Conservation (phyloP, 805 yeast genomes). For the Metschnikowia colocasiae region DNA sequence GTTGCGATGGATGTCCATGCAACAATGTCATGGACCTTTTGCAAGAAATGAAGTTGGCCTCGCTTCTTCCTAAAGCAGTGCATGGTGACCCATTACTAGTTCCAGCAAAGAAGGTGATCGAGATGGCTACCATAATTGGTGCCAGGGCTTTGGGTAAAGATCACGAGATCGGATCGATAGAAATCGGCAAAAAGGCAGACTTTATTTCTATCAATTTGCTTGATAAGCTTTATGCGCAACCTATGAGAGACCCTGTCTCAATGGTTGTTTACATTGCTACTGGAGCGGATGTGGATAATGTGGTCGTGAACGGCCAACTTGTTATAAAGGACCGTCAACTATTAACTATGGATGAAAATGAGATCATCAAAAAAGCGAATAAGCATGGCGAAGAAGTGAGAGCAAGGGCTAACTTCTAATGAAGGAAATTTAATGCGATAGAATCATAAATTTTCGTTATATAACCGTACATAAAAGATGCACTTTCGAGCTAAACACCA, state of each 20-base stretch:
- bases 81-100: conserved; percentile 18
- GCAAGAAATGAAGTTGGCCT: conserved; percentile 21
- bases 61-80: conserved; percentile 20
- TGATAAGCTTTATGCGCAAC: conserved; percentile 21
- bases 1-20: conserved; percentile 22
- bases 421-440: neutral
- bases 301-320: conserved; percentile 9
- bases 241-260: conserved; percentile 21
- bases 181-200: conserved; percentile 15
- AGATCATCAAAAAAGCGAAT: conserved; percentile 11
- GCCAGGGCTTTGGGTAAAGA: conserved; percentile 16
- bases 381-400: conserved; percentile 13
- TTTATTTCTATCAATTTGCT: conserved; percentile 16
- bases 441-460: neutral
- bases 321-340: conserved; percentile 10
- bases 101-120: conserved; percentile 13
- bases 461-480: neutral
- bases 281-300: conserved; percentile 20
- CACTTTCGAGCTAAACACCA: too few relatives aligned
- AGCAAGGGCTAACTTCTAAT: conserved; percentile 11
- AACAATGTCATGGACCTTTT: conserved; percentile 21
- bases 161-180: conserved; percentile 16
- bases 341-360: conserved; percentile 12
- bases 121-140: conserved; percentile 16
- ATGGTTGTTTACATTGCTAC: conserved; percentile 23